Evolutionary conservation across 352 stramenopile species (phyloP), one percentile per base, ranked within the genome.

Genomic region (Nothophytophthora sp.): DNA sequence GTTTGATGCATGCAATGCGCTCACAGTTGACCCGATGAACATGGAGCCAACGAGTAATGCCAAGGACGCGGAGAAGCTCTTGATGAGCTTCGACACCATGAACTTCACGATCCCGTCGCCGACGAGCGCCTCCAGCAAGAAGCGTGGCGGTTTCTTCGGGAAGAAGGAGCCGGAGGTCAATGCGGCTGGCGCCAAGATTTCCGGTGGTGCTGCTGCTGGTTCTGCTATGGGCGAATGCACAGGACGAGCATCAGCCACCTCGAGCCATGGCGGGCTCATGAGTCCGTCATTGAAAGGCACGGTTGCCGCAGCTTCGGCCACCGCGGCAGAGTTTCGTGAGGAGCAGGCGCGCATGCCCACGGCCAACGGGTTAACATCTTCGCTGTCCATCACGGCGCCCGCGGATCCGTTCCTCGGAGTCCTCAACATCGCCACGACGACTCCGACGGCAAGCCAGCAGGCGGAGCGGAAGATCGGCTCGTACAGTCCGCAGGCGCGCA

Each of bases 401-500:
- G 32, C 38, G 30, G 70, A 81, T 36, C 55, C 66, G 25, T 57
- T 84, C 10, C 58, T 85, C 5, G 74, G 73, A 18, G 53, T 76
- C 20, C 58, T 89, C n/a, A 78, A 62, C 36, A 60, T 80, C 22
- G 62, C 51, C 32, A 48, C 69, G 33, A 63, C 50, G 16, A 68
- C 55, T 5, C 39, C 58, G 11, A 63, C 35, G 23, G 28, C 55
- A 3, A 60, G 25, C 13, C 20, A 27, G 2, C 64, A 55, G 23
- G 41, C 53, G 16, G 63, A 79, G 33, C 80, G 76, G 45, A 92
- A 87, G 50, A 98, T 98, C 55, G 95, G 95, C 1, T 97, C 95
- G 25, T 99, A 99, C 67, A 96, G 93, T 20, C 91, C 94, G 6
- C 84, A 96, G 29, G 93, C 96, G 60, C 81, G 96, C 19, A 95